These are phyloP conservation scores for Gymnopilus dilepis DNA, from an alignment of 768 basidiomycete genomes.

Conservation along the genomic window DNA sequence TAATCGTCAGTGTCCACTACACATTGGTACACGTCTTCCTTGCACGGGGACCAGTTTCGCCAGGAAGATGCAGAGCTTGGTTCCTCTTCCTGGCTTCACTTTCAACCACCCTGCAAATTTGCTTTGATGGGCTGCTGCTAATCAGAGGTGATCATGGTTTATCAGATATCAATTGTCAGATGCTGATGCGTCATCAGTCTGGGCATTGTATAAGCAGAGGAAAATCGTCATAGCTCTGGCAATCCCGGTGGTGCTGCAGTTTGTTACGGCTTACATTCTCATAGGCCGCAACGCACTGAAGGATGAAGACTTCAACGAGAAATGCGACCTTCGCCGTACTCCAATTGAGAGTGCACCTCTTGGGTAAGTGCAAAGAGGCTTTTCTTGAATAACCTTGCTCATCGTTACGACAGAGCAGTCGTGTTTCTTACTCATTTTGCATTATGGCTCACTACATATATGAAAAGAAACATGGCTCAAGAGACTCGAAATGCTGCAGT, in stretches of 20 bases:
- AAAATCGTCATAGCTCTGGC: constrained; percentile 7
- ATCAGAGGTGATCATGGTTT: constrained; percentile 7
- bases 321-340: constrained; percentile 8
- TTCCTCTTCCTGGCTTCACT: constrained; percentile 3
- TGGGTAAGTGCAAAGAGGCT: neutral
- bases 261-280: constrained; percentile 2
- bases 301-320: constrained; percentile 6
- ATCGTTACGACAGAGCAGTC: neutral
- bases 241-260: constrained; percentile 5
- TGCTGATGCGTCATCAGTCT: constrained; percentile 2
- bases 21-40: constrained; percentile 11
- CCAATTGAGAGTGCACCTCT: constrained; percentile 11
- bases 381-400: neutral
- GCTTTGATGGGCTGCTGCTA: constrained; percentile 8
- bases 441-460: constrained; percentile 13
- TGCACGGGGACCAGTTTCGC: constrained; percentile 4
- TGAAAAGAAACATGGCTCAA: constrained; percentile 14
- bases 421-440: constrained; percentile 9
- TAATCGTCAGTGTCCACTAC: constrained; percentile 5
- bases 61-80: constrained; percentile 5
- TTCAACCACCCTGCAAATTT: neutral
- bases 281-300: neutral
- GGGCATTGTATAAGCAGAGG: constrained; percentile 13
- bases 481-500: constrained; percentile 12
- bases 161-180: neutral